Evolutionary conservation across 805 yeast species (phyloP).

Genomic region (Starmerella apicola): DNA sequence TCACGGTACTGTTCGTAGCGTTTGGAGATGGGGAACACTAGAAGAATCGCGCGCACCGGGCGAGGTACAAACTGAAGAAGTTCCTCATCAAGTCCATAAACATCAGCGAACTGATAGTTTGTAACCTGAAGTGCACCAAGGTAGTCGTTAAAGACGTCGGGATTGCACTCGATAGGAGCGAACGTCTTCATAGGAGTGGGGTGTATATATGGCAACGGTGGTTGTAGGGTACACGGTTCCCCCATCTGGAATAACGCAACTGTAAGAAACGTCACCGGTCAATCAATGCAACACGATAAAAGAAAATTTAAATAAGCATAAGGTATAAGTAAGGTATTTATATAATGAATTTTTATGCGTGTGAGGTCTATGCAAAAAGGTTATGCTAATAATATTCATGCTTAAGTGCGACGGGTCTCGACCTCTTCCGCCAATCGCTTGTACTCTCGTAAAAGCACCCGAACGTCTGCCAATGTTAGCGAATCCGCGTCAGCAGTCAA

Average conservation of each 20-base stretch:
- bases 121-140: constrained; percentile 58
- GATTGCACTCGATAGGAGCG: constrained; percentile 77
- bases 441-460: constrained; percentile 28
- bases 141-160: constrained; percentile 62
- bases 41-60: constrained; percentile 62
- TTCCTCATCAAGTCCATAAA: constrained; percentile 80
- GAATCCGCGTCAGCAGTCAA: constrained; percentile 23
- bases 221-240: too few species aligned
- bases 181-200: constrained; percentile 6
- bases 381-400: constrained; percentile 1
- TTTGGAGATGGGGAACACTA: constrained; percentile 69
- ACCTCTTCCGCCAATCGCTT: constrained; percentile 26
- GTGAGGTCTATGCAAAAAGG: too few species aligned
- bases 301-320: too few species aligned
- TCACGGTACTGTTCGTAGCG: constrained; percentile 42
- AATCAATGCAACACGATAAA: too few species aligned
- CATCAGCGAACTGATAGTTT: constrained; percentile 57
- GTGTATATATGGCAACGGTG: background rate
- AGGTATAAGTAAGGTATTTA: too few species aligned
- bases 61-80: constrained; percentile 67
- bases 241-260: too few species aligned
- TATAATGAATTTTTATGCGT: too few species aligned
- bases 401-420: constrained; percentile 2
- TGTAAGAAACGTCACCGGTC: too few species aligned
- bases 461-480: constrained; percentile 28